phyloP scores from a whole-genome alignment of 1,139 yeast genomes.

The Debaryomyces psychrophilus region DNA sequence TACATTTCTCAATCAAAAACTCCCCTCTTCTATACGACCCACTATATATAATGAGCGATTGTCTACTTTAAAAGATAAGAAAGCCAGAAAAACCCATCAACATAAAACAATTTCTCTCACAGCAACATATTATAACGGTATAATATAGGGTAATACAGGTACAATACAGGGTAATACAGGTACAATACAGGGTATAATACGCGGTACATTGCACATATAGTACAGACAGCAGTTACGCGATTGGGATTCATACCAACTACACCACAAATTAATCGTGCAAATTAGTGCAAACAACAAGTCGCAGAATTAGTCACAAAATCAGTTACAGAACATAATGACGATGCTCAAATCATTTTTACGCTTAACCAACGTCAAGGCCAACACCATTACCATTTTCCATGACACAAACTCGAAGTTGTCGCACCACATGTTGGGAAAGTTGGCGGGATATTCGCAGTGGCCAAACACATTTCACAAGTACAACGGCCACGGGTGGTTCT shows the following conservation, averaged over 20 bases:
- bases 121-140: no score
- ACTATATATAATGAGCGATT: not conserved
- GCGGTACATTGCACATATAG: no score
- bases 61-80: not conserved
- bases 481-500: constrained; percentile 11
- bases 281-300: not conserved
- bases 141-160: no score
- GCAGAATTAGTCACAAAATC: not conserved
- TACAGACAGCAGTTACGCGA: no score
- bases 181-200: no score
- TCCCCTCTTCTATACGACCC: constrained; percentile 5
- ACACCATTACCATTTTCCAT: constrained; percentile 34
- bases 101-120: not conserved
- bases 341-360: constrained; percentile 16
- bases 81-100: not conserved
- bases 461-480: constrained; percentile 26
- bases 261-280: not conserved
- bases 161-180: no score
- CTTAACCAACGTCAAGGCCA: constrained; percentile 11
- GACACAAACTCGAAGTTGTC: constrained; percentile 31
- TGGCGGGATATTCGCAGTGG: constrained; percentile 24
- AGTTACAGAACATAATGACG: not conserved
- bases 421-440: constrained; percentile 29
- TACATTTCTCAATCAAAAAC: constrained; percentile 1
- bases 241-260: no score